phyloP scores from a whole-genome alignment of 225 moss, liverwort and hornwort genomes.

The Ulota crispa region DNA sequence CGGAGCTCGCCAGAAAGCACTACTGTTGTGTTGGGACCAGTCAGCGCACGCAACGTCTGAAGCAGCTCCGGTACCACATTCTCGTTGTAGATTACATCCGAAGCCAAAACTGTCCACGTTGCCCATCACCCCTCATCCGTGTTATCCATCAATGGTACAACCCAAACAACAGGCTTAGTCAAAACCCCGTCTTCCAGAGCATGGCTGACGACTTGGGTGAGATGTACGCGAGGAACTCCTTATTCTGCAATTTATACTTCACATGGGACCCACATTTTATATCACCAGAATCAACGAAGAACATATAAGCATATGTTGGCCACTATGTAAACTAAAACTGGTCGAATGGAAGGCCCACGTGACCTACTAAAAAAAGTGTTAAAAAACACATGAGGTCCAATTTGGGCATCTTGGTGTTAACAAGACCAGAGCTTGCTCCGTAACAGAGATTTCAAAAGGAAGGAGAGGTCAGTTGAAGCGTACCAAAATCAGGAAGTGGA shows the following conservation, averaged over 20 bases:
- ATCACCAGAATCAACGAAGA: neutral
- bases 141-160: neutral
- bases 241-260: neutral
- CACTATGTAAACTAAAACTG: neutral
- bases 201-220: neutral
- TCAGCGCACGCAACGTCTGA: constrained; percentile 58
- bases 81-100: constrained; percentile 91
- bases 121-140: constrained; percentile 8
- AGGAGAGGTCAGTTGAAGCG: neutral
- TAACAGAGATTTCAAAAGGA: neutral
- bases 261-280: neutral
- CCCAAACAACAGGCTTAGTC: neutral
- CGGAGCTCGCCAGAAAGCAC: constrained; percentile 82
- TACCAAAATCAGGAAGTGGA: constrained; percentile 74
- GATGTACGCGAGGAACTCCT: neutral
- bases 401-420: neutral
- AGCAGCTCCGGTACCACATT: constrained; percentile 75
- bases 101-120: constrained; percentile 64
- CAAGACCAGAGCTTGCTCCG: neutral
- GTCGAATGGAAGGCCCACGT: neutral
- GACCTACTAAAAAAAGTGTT: neutral
- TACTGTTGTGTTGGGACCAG: constrained; percentile 63
- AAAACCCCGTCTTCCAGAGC: neutral
- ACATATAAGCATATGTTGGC: neutral
- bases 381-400: neutral